Evolutionary conservation across 2,329 filamentous ascomycete genomes (phyloP), one percentile per base, ranked within the genome.

Genomic region (Fusarium sp.): DNA sequence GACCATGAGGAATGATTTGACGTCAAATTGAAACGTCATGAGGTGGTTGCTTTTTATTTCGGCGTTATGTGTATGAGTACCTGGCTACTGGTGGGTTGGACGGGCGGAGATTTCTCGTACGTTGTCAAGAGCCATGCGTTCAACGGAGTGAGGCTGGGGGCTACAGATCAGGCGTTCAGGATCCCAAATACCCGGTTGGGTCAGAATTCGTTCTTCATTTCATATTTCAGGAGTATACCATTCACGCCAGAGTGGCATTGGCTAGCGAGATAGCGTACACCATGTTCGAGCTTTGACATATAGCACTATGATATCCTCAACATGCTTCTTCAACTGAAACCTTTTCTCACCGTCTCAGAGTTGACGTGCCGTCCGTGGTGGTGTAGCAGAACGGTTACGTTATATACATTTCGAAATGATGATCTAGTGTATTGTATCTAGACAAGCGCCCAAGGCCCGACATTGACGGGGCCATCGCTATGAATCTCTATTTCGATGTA

Each of bases 401-500:
- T 11, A 36, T 15, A 26, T 33, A 21, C 14, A 13, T 24, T 15
- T 28, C 21, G 10, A 22, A 13, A n/a, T 22, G 21, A 17, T 38
- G 28, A 22, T 34, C 33, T 43, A 15, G 7, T 19, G 7, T 26
- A 33, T 31, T 39, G 33, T 54, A 33, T 39, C 61, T 59, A 75
- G 26, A 73, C 43, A 8, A 68, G 53, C 43, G 85, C 81, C 85
- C 85, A 87, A 2, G 68, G 61, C 1, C 82, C 80, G 10, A 82
- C 73, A 13, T 81, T 73, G 9, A 87, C 77, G 0, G 80, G 79
- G 10, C 82, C 82, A 57, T 86, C 85, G 57, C 84, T 87, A 19
- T 86, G 78, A 9, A 88, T 72, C 69, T 85, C 88, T 3, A 87
- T 81, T 42, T 82, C 80, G 9, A 92, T 85, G 58, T 82, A 78